Evolutionary conservation across 2,329 filamentous ascomycete species (phyloP), one percentile per base, ranked within the genome.

Genomic region (Claviceps citrina): DNA sequence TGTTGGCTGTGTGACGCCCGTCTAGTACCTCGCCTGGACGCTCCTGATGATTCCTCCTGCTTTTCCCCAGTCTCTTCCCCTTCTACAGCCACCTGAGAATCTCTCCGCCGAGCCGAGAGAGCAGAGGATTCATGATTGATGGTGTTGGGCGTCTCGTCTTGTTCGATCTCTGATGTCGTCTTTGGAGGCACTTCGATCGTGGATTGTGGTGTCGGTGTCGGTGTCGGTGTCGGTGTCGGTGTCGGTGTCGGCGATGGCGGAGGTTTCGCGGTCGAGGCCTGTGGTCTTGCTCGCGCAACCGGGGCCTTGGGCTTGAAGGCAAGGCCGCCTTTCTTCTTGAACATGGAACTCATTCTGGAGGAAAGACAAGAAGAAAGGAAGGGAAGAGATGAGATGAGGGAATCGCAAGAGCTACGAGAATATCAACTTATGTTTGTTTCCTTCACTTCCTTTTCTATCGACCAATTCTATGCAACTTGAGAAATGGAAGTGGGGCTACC

Each of bases 221-320:
- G 31, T 31, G 34, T 13, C 12, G 30, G 34, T 12, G 36, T 43
- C 15, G 25, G 9, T 19, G 18, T 34, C 15, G 37, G 28, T 19
- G 39, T n/a, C 15, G 42, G 30, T 28, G 38, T 31, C n/a, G n/a
- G n/a, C n/a, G n/a, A n/a, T n/a, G n/a, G n/a, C n/a, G n/a, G n/a
- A 19, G 43, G 33, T 28, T 38, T 44, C 19, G 40, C 27, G 13
- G 31, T 41, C 25, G 43, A 15, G 15, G 31, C 36, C 7, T 48
- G 39, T 28, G 43, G 34, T 32, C 40, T 39, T 12, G 43, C 33
- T 52, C 77, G 72, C 47, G 67, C 65, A 26, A 61, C 56, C 25
- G 72, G 73, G 47, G 73, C 72, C 62, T 81, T 84, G 33, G 80
- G 80, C 56, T 81, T 81, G 63, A 85, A 84, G 62, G 67, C 67